Evolutionary conservation across 345 rosid species (phyloP).

Genomic region (Draba incana): DNA sequence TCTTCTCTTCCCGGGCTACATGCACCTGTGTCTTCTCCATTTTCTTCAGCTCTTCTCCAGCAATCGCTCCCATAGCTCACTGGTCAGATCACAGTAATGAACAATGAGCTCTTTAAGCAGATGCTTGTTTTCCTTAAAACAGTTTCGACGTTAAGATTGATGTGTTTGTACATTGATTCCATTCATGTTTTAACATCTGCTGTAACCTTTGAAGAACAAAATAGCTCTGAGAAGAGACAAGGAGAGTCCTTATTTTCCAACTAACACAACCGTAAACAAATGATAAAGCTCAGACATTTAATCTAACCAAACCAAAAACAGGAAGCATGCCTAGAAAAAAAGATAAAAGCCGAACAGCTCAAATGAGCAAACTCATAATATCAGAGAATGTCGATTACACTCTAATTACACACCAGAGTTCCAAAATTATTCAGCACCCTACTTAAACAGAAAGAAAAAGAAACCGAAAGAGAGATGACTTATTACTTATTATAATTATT

Average conservation of each 20-base stretch:
- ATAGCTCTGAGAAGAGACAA: conserved; percentile 52
- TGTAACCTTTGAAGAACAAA: conserved; percentile 36
- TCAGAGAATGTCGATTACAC: conserved; percentile 14
- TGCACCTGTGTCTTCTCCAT: conserved; percentile 70
- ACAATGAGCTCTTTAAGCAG: conserved; percentile 32
- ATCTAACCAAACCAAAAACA: conserved; percentile 44
- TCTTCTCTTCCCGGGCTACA: conserved; percentile 77
- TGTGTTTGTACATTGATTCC: conserved; percentile 46
- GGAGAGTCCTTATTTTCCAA: conserved; percentile 50
- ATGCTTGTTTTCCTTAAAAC: conserved; percentile 45
- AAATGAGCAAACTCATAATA: conserved; percentile 8
- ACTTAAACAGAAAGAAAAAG: conserved; percentile 19
- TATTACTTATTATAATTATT: conserved; percentile 15
- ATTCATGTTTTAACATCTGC: conserved; percentile 33
- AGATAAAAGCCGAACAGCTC: background rate
- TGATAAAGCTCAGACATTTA: conserved; percentile 40
- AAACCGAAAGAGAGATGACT: conserved; percentile 35
- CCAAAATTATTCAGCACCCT: conserved; percentile 4
- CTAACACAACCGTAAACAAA: conserved; percentile 53
- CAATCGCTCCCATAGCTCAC: conserved; percentile 76
- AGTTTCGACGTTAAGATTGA: conserved; percentile 48
- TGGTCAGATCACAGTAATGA: conserved; percentile 40
- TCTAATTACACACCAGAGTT: conserved; percentile 1
- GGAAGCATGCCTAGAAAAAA: conserved; percentile 25
- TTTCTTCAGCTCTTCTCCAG: conserved; percentile 70